phyloP scores from a whole-genome alignment of 1,139 yeast genomes.

The Pichia sp. region DNA sequence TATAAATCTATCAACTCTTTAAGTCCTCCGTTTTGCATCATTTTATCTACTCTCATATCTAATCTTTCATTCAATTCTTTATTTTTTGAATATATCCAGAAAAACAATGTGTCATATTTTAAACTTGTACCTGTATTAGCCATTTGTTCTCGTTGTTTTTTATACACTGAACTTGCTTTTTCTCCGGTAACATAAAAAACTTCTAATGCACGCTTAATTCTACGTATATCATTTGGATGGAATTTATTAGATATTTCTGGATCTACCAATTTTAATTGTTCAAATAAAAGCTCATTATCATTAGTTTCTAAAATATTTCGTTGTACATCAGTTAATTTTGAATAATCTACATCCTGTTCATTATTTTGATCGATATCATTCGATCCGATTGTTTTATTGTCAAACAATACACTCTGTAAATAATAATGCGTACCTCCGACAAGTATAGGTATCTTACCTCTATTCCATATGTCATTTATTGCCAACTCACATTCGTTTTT shows the following conservation, averaged over 20 bases:
- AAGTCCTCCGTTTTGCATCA: slow-evolving; percentile 67
- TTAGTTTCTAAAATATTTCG: slow-evolving; percentile 38
- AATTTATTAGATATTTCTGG: slow-evolving; percentile 73
- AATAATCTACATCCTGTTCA: slow-evolving; percentile 32
- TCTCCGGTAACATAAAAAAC: slow-evolving; percentile 63
- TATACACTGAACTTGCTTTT: slow-evolving; percentile 66
- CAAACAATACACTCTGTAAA: slow-evolving; percentile 68
- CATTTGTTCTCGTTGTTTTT: slow-evolving; percentile 42
- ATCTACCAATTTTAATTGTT: slow-evolving; percentile 47
- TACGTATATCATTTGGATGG: slow-evolving; percentile 84
- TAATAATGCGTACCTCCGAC: slow-evolving; percentile 98
- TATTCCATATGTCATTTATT: slow-evolving; percentile 57
- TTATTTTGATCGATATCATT: slow-evolving; percentile 20
- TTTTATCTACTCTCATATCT: slow-evolving; percentile 74
- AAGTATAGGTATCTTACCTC: slow-evolving; percentile 76
- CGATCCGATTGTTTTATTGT: slow-evolving; percentile 51
- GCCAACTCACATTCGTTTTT: slow-evolving; percentile 55
- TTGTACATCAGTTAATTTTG: slow-evolving; percentile 20
- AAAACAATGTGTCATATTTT: slow-evolving; percentile 60
- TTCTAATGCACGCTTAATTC: slow-evolving; percentile 76
- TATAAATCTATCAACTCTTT: slow-evolving; percentile 61
- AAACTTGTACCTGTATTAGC: slow-evolving; percentile 40
- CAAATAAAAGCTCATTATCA: slow-evolving; percentile 42
- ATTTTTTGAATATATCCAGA: slow-evolving; percentile 82
- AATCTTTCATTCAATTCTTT: slow-evolving; percentile 53